Evolutionary conservation across 805 yeast species (phyloP).

Genomic region (Kluyveromyces lactis): DNA sequence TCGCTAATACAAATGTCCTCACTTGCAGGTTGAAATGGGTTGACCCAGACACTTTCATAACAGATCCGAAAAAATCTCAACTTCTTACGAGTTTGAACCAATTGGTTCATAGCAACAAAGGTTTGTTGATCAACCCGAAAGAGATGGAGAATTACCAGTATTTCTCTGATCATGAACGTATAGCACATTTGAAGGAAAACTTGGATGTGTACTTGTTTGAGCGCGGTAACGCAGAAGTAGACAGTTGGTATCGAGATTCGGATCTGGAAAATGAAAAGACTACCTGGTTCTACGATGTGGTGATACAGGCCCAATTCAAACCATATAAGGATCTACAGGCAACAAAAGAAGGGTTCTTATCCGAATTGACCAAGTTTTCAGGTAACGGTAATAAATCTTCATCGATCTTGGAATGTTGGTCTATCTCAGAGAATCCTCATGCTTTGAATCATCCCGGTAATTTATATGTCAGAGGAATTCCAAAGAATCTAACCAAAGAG

Average conservation of each 20-base stretch:
- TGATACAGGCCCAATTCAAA: slow-evolving; percentile 22
- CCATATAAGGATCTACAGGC: slow-evolving; percentile 9
- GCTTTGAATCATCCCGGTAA: slow-evolving; percentile 48
- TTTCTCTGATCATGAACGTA: slow-evolving; percentile 17
- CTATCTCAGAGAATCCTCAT: slow-evolving; percentile 21
- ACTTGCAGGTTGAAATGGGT: slow-evolving; percentile 22
- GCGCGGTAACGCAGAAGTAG: slow-evolving; percentile 15
- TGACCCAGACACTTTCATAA: background rate
- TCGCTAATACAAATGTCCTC: slow-evolving; percentile 23
- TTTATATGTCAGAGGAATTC: slow-evolving; percentile 44
- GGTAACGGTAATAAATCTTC: slow-evolving; percentile 4
- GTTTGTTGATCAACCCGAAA: slow-evolving; percentile 15
- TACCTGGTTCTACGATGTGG: slow-evolving; percentile 19
- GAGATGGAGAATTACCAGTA: slow-evolving; percentile 26
- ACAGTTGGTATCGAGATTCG: slow-evolving; percentile 9
- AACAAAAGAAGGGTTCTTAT: slow-evolving; percentile 8
- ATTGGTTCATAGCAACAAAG: slow-evolving; percentile 12
- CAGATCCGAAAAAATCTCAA: slow-evolving; percentile 4
- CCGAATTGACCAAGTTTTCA: slow-evolving; percentile 2
- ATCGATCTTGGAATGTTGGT: slow-evolving; percentile 16
- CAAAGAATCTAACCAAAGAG: slow-evolving; percentile 31
- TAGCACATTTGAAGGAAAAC: slow-evolving; percentile 14
- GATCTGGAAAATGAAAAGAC: background rate
- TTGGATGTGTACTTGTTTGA: slow-evolving; percentile 20
- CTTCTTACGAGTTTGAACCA: slow-evolving; percentile 8